Base-by-base conservation (phyloP, 805 yeast genomes). In the Wickerhamiella parazyma region DNA sequence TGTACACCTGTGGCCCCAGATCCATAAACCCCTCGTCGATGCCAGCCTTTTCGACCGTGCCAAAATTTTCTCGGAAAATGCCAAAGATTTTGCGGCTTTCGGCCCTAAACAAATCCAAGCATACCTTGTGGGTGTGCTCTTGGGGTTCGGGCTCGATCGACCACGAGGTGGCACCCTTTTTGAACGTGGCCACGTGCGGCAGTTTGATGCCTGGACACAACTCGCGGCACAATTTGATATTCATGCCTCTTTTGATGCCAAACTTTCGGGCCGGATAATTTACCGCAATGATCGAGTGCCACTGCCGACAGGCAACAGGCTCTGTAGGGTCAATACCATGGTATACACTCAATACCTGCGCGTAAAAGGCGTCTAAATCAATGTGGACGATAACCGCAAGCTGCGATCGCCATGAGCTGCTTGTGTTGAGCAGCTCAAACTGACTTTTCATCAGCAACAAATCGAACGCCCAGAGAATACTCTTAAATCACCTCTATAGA, bases 301-400 rank as follows among this genome's bases (percentile, higher is more conserved):
- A 91, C 55, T 91, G 98, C 4, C 85, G 84, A 58, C 96, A 87
- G 0, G 86, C 96, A 1, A 91, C 80, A 0, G 98, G 96, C 48
- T 77, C 87, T 2, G 76, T 73, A 1, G 64, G 65, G 1, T 76
- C 61, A 12, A 80, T 62, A 0, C 79, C 79, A 14, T 84, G 67
- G 34, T 95, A 63, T 5, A 83, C 65, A 51, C 80, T 89, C 55
- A 91, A 96, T 24, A 80, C 91, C 57, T 91, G 98, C 0, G 98
- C 95, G 61, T 82, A 91, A 60, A 87, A 91, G 10, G 97, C 96
- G 63, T 91, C 94, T 54, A 85, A 72, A 62, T 91, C 98, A 19
- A 91, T 71, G 53, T 86, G 93, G 6, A 80, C 86, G 31, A 91
- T 72, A 19, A 81, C 80, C 0, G 95, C 69, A 9, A 89, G 64